Evolutionary conservation across 768 basidiomycete genomes (phyloP).

Genomic region (Fomitopsis serialis): DNA sequence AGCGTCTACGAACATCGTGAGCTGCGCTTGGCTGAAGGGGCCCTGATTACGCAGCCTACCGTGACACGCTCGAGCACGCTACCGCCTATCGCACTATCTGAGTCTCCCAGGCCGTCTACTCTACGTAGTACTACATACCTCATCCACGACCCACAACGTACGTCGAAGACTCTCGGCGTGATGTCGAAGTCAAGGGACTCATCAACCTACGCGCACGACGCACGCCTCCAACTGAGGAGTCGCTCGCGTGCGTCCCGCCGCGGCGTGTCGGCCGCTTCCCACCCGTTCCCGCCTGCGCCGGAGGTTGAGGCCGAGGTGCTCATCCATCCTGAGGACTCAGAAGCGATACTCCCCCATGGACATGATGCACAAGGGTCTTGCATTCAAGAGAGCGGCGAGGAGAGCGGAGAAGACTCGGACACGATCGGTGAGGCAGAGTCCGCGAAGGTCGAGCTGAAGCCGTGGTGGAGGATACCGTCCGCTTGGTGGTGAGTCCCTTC

Average conservation of each 20-base stretch:
- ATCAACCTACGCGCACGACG: background rate
- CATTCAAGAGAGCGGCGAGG: constrained; percentile 1
- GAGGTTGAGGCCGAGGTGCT: background rate
- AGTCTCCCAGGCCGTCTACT: too few species aligned
- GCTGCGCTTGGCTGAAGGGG: too few species aligned
- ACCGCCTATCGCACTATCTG: too few species aligned
- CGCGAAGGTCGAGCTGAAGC: constrained; percentile 13
- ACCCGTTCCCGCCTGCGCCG: background rate
- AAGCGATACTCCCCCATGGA: background rate
- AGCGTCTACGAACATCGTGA: too few species aligned
- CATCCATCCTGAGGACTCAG: background rate
- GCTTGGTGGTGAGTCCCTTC: constrained; percentile 55
- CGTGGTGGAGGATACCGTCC: constrained; percentile 77
- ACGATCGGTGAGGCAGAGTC: constrained; percentile 21
- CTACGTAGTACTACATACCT: too few species aligned
- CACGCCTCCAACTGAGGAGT: background rate
- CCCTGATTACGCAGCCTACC: too few species aligned
- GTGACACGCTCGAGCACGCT: too few species aligned
- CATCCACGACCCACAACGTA: too few species aligned
- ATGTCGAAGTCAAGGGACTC: background rate
- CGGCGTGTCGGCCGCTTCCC: background rate
- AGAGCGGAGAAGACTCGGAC: constrained; percentile 17
- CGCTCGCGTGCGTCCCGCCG: background rate
- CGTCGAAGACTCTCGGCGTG: too few species aligned
- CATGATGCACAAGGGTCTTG: background rate